Evolutionary conservation across 345 rosid species (phyloP), one percentile per base, ranked within the genome.

Genomic region (Gossypium herbaceum): DNA sequence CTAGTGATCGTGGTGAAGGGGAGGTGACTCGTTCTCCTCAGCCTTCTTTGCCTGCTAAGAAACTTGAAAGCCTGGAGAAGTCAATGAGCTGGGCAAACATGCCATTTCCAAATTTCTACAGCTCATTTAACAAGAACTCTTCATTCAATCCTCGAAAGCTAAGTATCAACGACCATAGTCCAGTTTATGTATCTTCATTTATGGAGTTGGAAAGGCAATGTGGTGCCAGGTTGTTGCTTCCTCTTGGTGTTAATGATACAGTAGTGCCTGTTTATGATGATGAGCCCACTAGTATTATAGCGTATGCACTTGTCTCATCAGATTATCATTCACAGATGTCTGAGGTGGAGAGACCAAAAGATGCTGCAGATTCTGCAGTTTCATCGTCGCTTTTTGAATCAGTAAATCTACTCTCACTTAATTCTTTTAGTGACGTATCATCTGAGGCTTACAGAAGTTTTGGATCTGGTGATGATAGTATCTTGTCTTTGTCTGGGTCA

Each of bases 281-380:
- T 66, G 99, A 95, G 68, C 98, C 94, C 48, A 93, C 99, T 59
- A 95, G 98, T 79, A 81, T 91, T 68, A 91, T 95, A 79, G 85
- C 99, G 2, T 89, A 91, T 83, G 94, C 93, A 17, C 90, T 95
- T 75, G 75, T 73, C 48, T 93, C 99, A 50, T 79, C 88, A 16
- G 94, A 86, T 22, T 95, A 93, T 80, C 82, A 78, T 75, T 78
- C 79, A 50, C 96, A 86, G 79, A 80, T 88, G 81, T 87, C 88
- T 65, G 93, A 90, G 75, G 75, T 74, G 51, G 96, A 88, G 84
- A 88, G 83, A 79, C 59, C 83, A 54, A 89, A 84, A 78, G 91
- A 89, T 72, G 84, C 78, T 44, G 78, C 75, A 59, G 91, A 85
- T 61, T 73, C 82, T 44, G 62, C 78, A 13, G 73, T 68, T 68